These are phyloP conservation scores for Limnanthes douglasii DNA, from an alignment of 345 rosid genomes.

Conservation along the genomic window DNA sequence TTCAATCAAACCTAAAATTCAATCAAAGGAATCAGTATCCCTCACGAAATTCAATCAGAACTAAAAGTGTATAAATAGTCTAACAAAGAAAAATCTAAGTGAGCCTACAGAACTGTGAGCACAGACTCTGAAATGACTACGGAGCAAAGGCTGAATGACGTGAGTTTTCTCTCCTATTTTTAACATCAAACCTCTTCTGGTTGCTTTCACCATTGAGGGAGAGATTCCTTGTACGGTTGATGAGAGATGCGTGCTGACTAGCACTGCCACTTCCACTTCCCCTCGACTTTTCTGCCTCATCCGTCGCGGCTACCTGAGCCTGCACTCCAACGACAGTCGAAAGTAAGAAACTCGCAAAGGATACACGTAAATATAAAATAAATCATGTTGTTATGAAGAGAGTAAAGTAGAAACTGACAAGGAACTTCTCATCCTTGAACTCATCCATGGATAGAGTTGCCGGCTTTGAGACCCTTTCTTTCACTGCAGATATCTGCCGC, in stretches of 20 bases:
- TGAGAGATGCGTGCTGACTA: slow-evolving; percentile 18
- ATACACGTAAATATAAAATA: not conserved
- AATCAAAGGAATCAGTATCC: too few species aligned
- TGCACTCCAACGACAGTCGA: slow-evolving; percentile 18
- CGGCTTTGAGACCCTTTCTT: slow-evolving; percentile 22
- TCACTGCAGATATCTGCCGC: slow-evolving; percentile 31
- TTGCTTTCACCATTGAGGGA: too few species aligned
- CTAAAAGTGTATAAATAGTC: too few species aligned
- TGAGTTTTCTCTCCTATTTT: too few species aligned
- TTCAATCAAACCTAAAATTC: too few species aligned
- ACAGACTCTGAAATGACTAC: too few species aligned
- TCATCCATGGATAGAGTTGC: slow-evolving; percentile 28
- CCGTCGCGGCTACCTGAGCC: slow-evolving; percentile 11
- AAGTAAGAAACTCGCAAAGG: not conserved
- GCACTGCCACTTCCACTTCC: slow-evolving; percentile 12
- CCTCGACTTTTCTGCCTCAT: slow-evolving; percentile 10
- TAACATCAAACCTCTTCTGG: too few species aligned
- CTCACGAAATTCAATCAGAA: too few species aligned
- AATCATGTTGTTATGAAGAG: not conserved
- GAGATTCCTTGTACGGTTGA: slow-evolving; percentile 41
- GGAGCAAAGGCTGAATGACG: too few species aligned
- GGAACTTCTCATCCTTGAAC: slow-evolving; percentile 16
- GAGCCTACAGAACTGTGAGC: too few species aligned
- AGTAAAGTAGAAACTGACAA: slow-evolving; percentile 8
- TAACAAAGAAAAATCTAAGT: too few species aligned